Evolutionary conservation across 768 basidiomycete species (phyloP).

Genomic region (Lentinula detonsa): DNA sequence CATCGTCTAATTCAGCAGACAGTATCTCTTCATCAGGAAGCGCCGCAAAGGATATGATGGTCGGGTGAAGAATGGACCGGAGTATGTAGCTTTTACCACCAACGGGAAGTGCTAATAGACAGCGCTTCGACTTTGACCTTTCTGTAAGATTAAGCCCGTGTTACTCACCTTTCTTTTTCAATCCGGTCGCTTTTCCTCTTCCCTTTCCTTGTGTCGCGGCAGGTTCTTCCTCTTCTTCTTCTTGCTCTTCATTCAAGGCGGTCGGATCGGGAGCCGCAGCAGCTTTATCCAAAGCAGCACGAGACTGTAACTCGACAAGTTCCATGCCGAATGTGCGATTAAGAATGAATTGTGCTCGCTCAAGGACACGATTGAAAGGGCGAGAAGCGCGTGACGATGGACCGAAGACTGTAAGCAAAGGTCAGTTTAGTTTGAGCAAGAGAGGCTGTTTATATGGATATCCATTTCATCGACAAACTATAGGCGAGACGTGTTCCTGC

Average conservation of each 20-base stretch:
- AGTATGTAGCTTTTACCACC: slow-evolving; percentile 82
- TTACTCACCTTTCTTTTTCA: slow-evolving; percentile 62
- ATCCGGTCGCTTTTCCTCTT: slow-evolving; percentile 41
- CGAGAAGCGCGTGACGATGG: slow-evolving; percentile 26
- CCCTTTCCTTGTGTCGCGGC: not conserved
- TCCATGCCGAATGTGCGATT: slow-evolving; percentile 75
- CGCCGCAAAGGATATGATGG: slow-evolving; percentile 57
- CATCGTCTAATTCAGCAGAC: slow-evolving; percentile 40
- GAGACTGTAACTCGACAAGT: slow-evolving; percentile 68
- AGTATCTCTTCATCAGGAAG: slow-evolving; percentile 48
- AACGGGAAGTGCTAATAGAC: slow-evolving; percentile 36
- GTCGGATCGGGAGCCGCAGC: slow-evolving; percentile 26
- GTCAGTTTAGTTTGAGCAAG: too few species aligned
- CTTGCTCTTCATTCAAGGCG: slow-evolving; percentile 33
- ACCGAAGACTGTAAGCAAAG: slow-evolving; percentile 24
- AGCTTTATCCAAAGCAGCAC: slow-evolving; percentile 48
- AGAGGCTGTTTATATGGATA: too few species aligned
- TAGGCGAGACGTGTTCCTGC: not conserved
- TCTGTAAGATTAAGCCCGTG: not conserved
- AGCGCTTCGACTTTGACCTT: not conserved
- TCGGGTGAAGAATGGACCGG: slow-evolving; percentile 61
- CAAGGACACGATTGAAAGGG: slow-evolving; percentile 61
- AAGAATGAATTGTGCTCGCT: slow-evolving; percentile 58
- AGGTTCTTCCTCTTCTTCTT: slow-evolving; percentile 22
- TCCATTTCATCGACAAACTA: too few species aligned